These are phyloP conservation scores for Cetradonia linearis DNA, from an alignment of 495 filamentous ascomycete genomes.

Conservation along the genomic window DNA sequence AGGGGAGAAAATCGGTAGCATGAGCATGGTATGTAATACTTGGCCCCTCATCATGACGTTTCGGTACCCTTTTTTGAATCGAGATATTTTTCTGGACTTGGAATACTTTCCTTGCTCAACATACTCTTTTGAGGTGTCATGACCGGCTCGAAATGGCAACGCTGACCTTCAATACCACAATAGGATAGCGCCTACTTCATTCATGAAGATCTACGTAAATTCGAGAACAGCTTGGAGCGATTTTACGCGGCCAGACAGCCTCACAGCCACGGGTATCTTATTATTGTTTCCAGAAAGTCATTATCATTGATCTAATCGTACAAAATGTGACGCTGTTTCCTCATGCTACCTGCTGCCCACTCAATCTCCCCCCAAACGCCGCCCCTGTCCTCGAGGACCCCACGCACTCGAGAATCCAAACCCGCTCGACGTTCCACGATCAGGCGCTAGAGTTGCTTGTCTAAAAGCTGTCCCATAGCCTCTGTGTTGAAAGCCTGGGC, in stretches of 20 bases:
- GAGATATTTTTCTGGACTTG: too few species aligned
- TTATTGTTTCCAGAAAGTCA: not conserved
- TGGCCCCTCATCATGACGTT: too few species aligned
- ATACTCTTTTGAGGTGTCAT: too few species aligned
- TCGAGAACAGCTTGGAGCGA: too few species aligned
- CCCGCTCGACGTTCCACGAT: constrained; percentile 29
- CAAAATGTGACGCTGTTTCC: not conserved
- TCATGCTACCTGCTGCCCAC: not conserved
- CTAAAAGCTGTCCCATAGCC: constrained; percentile 52
- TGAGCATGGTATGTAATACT: too few species aligned
- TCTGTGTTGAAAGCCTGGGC: constrained; percentile 30
- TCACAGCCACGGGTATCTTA: not conserved
- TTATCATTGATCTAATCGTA: constrained; percentile 3
- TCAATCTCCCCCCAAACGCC: constrained; percentile 50
- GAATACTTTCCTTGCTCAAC: too few species aligned
- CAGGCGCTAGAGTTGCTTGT: constrained; percentile 22
- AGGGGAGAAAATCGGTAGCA: too few species aligned
- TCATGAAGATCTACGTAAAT: too few species aligned
- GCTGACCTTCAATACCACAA: too few species aligned
- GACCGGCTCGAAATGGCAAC: too few species aligned
- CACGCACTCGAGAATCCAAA: constrained; percentile 42
- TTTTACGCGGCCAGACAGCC: not conserved
- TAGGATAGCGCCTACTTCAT: too few species aligned
- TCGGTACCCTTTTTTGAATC: too few species aligned
- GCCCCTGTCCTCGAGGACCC: constrained; percentile 55